Evolutionary conservation across 2,329 filamentous ascomycete genomes (phyloP).

Genomic region (Raffaelea arxii): DNA sequence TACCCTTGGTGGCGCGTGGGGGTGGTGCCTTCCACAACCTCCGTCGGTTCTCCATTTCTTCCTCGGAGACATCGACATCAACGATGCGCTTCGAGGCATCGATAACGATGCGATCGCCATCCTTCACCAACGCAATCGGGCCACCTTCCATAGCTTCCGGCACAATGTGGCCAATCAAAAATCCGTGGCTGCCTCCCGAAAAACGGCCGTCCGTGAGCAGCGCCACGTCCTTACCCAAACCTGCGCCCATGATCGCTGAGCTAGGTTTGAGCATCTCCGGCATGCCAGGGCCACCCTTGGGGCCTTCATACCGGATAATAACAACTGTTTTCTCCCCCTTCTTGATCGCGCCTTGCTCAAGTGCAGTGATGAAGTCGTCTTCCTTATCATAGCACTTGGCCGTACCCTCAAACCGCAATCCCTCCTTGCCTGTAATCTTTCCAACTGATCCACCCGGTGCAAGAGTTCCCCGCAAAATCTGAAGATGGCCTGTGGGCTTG

Average conservation of each 20-base stretch:
- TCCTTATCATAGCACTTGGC: conserved; percentile 81
- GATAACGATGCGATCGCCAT: conserved; percentile 74
- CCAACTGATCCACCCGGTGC: conserved; percentile 81
- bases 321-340: conserved; percentile 82
- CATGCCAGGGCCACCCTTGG: conserved; percentile 90
- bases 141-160: conserved; percentile 81
- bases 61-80: conserved; percentile 56
- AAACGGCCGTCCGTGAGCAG: conserved; percentile 68
- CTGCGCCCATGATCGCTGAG: conserved; percentile 85
- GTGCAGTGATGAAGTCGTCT: conserved; percentile 64
- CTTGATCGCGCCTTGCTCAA: conserved; percentile 70
- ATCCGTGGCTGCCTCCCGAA: conserved; percentile 74
- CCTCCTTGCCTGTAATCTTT: conserved; percentile 92
- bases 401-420: conserved; percentile 70
- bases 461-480: conserved; percentile 77
- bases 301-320: conserved; percentile 86
- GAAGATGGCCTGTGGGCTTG: conserved; percentile 78
- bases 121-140: conserved; percentile 70
- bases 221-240: conserved; percentile 65
- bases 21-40: conserved; percentile 54
- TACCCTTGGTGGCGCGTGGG: conserved; percentile 51
- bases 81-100: conserved; percentile 66
- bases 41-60: conserved; percentile 49
- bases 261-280: conserved; percentile 92
- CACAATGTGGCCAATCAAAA: conserved; percentile 80